Conservation (phyloP, 495 filamentous ascomycete species). For the Filosporella fistucella region DNA sequence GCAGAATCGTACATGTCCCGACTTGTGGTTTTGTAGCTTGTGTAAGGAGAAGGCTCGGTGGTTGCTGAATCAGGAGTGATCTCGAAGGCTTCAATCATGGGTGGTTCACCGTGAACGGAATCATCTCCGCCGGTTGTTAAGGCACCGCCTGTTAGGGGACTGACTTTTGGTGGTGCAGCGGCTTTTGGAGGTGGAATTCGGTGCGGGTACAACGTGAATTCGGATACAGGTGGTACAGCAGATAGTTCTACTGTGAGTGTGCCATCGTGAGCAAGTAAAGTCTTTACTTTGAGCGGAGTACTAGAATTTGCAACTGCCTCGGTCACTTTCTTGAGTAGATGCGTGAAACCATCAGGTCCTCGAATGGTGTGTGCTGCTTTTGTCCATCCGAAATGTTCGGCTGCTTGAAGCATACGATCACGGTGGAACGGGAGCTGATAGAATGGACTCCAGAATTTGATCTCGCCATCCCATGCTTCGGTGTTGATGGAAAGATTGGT, state of each 20-base stretch:
- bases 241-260: constrained; percentile 41
- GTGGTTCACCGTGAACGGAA: constrained; percentile 22
- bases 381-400: constrained; percentile 61
- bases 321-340: constrained; percentile 13
- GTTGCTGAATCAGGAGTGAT: constrained; percentile 52
- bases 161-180: constrained; percentile 1
- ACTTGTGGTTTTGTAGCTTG: constrained; percentile 70
- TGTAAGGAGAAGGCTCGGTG: constrained; percentile 57
- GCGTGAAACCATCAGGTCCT: constrained; percentile 37
- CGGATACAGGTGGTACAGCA: constrained; percentile 41
- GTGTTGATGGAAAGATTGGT: constrained; percentile 28
- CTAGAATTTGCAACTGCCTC: constrained; percentile 14
- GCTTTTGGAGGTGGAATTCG: constrained; percentile 16
- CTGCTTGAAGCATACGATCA: constrained; percentile 72
- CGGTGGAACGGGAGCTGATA: constrained; percentile 83
- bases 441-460: constrained; percentile 52
- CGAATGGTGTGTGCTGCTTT: constrained; percentile 34
- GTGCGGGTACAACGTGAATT: constrained; percentile 50
- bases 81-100: constrained; percentile 29
- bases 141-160: constrained; percentile 20
- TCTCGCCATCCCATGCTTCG: constrained; percentile 23
- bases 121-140: constrained; percentile 10
- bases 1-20: constrained; percentile 63
- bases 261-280: constrained; percentile 47
- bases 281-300: constrained; percentile 41